Evolutionary conservation across 2,329 filamentous ascomycete species (phyloP), one percentile per base, ranked within the genome.

Genomic region (Thielaviopsis cerberus): DNA sequence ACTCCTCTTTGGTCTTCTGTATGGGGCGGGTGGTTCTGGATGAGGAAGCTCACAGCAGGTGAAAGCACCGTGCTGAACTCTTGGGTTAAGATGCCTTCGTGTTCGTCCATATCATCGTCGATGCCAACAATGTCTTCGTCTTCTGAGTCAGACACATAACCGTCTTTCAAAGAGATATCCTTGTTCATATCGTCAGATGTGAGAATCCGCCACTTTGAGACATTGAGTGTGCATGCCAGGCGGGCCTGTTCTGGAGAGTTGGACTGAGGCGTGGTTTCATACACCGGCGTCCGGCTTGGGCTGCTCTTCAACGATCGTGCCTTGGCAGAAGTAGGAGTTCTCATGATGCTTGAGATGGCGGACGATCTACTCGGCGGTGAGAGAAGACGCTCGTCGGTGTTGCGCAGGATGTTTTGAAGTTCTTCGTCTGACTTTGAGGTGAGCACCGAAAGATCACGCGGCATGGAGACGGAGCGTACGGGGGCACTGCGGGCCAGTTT

Each of bases 321-420:
- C 48, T 58, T 51, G 15, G 56, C 55, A 2, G 53, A 55, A 23
- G 59, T 61, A 1, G 56, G 53, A 5, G 59, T 58, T 25, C 55
- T 30, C 30, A 61, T 34, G 20, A 60, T 57, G 27, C 45, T 54
- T 8, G 51, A 54, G 4, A 60, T 51, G 10, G 52, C 59, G 10
- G 59, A 57, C 8, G 59, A 15, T 17, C 54, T 26, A n/a, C 41
- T 57, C 2, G 48, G 15, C 7, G 55, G 53, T 6, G 34, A 30
- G 15, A 58, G 68, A 15, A 80, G 69, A 10, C 77, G 69, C 67
- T 74, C 69, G 25, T 79, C 78, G 1, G 77, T 81, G 34, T 71
- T 75, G 51, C 70, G 70, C 30, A 81, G 67, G 26, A 81, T 80
- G 60, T 74, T 69, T 1, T 72, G 69, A 25, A 81, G 65, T 1